Evolutionary conservation across 1,284 basidiomycete species (phyloP).

Genomic region (Moniliella sp.): DNA sequence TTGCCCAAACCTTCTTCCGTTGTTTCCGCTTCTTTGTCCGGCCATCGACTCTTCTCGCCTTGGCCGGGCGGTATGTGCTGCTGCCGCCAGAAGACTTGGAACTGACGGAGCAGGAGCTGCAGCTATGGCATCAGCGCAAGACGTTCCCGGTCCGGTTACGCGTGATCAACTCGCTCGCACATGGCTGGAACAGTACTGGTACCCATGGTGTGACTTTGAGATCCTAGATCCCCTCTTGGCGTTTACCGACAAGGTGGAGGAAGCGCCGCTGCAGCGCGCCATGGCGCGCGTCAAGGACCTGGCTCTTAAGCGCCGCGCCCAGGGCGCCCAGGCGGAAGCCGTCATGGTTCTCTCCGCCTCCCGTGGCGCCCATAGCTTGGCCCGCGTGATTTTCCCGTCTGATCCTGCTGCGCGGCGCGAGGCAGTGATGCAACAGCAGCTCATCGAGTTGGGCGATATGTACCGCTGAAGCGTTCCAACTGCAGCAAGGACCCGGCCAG

Average conservation of each 20-base stretch:
- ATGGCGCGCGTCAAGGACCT: slow-evolving; percentile 53
- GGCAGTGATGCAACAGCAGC: too few relatives aligned
- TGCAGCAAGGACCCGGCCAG: too few relatives aligned
- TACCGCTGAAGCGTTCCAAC: slow-evolving; percentile 14
- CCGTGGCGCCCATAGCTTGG: slow-evolving; percentile 14
- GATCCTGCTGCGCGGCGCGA: too few relatives aligned
- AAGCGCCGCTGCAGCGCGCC: slow-evolving; percentile 46
- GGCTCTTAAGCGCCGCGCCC: slow-evolving; percentile 38
- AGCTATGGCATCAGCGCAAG: slow-evolving; percentile 62
- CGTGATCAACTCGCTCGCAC: slow-evolving; percentile 74
- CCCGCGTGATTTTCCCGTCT: slow-evolving; percentile 24
- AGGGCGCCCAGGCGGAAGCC: slow-evolving; percentile 10
- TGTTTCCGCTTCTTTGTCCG: slow-evolving; percentile 84
- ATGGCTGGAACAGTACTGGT: slow-evolving; percentile 83
- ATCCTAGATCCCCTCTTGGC: slow-evolving; percentile 43
- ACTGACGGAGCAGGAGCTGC: slow-evolving; percentile 43
- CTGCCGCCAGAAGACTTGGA: slow-evolving; percentile 35
- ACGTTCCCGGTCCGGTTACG: slow-evolving; percentile 67
- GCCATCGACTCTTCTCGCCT: slow-evolving; percentile 50
- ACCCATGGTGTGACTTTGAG: slow-evolving; percentile 37
- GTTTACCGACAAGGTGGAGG: slow-evolving; percentile 47
- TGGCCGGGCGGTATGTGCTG: slow-evolving; percentile 64
- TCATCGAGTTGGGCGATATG: slow-evolving; percentile 14
- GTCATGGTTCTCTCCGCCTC: slow-evolving; percentile 5
- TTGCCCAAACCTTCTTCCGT: slow-evolving; percentile 71